A percentile compares a stretch with the other conserved stretches of the same genome.
Conservation (phyloP, 345 rosid genomes). For the Populus euphratica region DNA sequence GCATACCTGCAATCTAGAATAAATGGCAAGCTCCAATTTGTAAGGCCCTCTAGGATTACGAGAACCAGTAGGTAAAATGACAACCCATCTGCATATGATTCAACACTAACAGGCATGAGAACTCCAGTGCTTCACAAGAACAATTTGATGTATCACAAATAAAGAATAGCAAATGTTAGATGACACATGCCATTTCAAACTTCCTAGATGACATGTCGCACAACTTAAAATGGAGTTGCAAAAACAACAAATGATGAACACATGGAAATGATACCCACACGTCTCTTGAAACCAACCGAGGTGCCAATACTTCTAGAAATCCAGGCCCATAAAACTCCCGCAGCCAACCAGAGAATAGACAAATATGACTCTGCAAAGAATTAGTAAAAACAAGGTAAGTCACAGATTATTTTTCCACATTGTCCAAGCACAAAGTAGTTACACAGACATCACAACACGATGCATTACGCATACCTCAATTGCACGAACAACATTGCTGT, state of each 20-base stretch:
- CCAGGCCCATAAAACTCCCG: slow-evolving; percentile 85
- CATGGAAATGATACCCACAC: slow-evolving; percentile 50
- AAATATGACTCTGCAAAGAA: slow-evolving; percentile 56
- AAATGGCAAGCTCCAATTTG: slow-evolving; percentile 88
- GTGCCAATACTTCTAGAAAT: slow-evolving; percentile 76
- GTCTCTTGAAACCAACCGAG: slow-evolving; percentile 80
- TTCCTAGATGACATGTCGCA: not conserved
- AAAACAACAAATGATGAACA: not conserved
- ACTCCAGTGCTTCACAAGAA: not conserved
- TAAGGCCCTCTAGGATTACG: slow-evolving; percentile 60
- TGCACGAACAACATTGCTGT: slow-evolving; percentile 61
- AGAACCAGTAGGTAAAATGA: slow-evolving; percentile 75
- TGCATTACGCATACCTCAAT: slow-evolving; percentile 59
- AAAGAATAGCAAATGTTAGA: slow-evolving; percentile 3
- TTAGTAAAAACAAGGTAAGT: not conserved
- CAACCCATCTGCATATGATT: slow-evolving; percentile 73
- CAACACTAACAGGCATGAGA: slow-evolving; percentile 8
- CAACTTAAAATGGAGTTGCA: not conserved
- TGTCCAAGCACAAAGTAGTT: not conserved
- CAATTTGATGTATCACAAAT: not conserved
- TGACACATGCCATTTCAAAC: not conserved
- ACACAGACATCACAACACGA: not conserved
- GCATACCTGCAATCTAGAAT: slow-evolving; percentile 63
- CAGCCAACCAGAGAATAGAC: slow-evolving; percentile 93
- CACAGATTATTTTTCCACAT: not conserved